Conservation (phyloP, 768 basidiomycete genomes). For the Clavaria fumosa region DNA sequence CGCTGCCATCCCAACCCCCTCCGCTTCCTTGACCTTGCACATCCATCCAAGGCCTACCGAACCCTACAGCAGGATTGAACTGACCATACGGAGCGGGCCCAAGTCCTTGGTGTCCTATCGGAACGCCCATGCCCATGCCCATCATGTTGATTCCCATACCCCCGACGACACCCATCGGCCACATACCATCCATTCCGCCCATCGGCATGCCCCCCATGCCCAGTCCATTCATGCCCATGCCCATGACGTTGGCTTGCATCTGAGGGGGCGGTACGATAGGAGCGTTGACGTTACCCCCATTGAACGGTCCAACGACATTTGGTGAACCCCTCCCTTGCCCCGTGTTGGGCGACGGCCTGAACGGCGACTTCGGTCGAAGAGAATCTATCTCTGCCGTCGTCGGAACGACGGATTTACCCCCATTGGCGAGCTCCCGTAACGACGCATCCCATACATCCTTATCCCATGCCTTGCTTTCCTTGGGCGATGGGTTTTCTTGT, state of each 20-base stretch:
- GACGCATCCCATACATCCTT: slow-evolving; percentile 50
- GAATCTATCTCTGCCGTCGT: slow-evolving; percentile 69
- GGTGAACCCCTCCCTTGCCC: slow-evolving; percentile 12
- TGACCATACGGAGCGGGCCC: background rate
- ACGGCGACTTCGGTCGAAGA: slow-evolving; percentile 75
- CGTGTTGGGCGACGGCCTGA: slow-evolving; percentile 24
- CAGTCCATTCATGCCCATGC: slow-evolving; percentile 10
- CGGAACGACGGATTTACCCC: slow-evolving; percentile 49
- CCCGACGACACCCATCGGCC: slow-evolving; percentile 8
- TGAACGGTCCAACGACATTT: slow-evolving; percentile 5
- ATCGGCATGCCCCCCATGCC: slow-evolving; percentile 14
- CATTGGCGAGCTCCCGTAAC: slow-evolving; percentile 38
- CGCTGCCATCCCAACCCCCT: slow-evolving; percentile 9
- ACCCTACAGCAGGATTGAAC: slow-evolving; percentile 12
- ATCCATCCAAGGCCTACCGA: slow-evolving; percentile 14
- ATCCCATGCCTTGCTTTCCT: slow-evolving; percentile 36
- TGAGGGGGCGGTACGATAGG: too few species aligned
- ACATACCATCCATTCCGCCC: slow-evolving; percentile 9
- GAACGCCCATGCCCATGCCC: background rate
- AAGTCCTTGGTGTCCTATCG: background rate
- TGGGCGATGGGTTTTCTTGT: slow-evolving; percentile 20
- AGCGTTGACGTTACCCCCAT: too few species aligned
- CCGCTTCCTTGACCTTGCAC: slow-evolving; percentile 12
- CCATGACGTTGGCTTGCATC: too few species aligned
- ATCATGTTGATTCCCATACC: slow-evolving; percentile 15